phyloP scores from a whole-genome alignment of 305 asterid species.

The Fraxinus dipetala region DNA sequence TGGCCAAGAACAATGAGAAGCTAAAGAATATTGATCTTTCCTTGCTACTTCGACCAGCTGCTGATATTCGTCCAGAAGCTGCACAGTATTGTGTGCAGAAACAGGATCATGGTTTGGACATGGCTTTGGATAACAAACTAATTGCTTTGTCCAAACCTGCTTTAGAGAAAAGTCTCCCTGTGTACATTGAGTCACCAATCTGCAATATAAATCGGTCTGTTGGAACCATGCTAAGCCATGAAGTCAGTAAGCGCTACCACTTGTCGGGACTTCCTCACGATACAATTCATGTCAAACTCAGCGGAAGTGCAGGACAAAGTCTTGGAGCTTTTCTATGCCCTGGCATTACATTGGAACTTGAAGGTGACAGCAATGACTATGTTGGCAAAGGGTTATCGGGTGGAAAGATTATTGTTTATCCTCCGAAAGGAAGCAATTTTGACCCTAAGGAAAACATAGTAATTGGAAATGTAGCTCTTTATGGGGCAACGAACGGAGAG shows the following conservation, averaged over 20 bases:
- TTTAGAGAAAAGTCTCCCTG: constrained; percentile 75
- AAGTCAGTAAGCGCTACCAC: constrained; percentile 80
- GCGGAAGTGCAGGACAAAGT: constrained; percentile 99
- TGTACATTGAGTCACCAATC: constrained; percentile 78
- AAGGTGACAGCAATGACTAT: constrained; percentile 98
- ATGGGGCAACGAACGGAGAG: constrained; percentile 93
- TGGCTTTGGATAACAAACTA: constrained; percentile 89
- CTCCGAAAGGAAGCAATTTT: constrained; percentile 83
- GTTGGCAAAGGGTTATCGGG: constrained; percentile 99
- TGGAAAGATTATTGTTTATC: constrained; percentile 85
- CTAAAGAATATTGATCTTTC: constrained; percentile 84
- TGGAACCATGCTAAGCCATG: constrained; percentile 98
- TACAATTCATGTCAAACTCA: constrained; percentile 83
- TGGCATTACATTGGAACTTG: constrained; percentile 91
- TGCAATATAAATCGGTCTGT: constrained; percentile 93
- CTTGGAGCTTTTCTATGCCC: constrained; percentile 98
- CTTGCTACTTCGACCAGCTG: constrained; percentile 87
- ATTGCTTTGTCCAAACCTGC: constrained; percentile 69
- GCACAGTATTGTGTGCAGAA: constrained; percentile 95
- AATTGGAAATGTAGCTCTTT: constrained; percentile 96
- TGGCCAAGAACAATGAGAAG: constrained; percentile 71
- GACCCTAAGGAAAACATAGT: constrained; percentile 95
- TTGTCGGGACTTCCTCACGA: constrained; percentile 77
- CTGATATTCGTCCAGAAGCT: constrained; percentile 95
- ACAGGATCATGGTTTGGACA: constrained; percentile 92